phyloP scores from a whole-genome alignment of 345 rosid species.

The Eucalyptus virginea region DNA sequence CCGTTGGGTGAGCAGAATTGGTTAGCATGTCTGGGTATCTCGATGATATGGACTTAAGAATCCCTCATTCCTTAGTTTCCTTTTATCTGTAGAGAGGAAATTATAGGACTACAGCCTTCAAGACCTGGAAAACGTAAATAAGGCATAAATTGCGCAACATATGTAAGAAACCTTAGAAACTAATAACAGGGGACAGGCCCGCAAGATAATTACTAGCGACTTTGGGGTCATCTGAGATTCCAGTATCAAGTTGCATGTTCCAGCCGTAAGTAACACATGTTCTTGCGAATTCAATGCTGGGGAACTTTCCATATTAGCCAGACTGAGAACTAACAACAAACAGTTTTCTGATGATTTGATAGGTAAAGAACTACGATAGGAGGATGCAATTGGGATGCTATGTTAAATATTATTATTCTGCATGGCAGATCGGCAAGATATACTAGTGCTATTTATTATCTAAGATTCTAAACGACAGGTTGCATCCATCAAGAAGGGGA shows the following conservation, averaged over 20 bases:
- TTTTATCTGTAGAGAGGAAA: constrained; percentile 90
- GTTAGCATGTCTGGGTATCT: constrained; percentile 96
- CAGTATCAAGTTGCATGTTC: neutral
- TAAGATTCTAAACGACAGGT: neutral
- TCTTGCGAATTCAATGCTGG: neutral
- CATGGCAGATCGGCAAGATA: neutral
- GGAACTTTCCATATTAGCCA: neutral
- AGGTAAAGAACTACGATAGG: neutral
- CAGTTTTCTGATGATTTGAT: neutral
- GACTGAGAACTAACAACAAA: neutral
- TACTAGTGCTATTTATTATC: neutral
- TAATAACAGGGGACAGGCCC: neutral
- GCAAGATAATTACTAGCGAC: neutral
- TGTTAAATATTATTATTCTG: neutral
- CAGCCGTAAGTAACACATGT: neutral
- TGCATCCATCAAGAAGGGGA: neutral
- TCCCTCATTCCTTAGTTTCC: constrained; percentile 91
- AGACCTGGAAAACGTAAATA: constrained; percentile 49
- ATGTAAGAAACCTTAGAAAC: neutral
- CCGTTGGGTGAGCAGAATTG: constrained; percentile 98
- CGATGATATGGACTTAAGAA: constrained; percentile 94
- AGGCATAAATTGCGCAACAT: neutral
- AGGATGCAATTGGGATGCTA: neutral
- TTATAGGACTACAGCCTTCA: constrained; percentile 95
- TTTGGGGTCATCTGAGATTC: neutral